Evolutionary conservation across 257 asterid species (phyloP), one percentile per base, ranked within the genome.

Genomic region (Plantago major): DNA sequence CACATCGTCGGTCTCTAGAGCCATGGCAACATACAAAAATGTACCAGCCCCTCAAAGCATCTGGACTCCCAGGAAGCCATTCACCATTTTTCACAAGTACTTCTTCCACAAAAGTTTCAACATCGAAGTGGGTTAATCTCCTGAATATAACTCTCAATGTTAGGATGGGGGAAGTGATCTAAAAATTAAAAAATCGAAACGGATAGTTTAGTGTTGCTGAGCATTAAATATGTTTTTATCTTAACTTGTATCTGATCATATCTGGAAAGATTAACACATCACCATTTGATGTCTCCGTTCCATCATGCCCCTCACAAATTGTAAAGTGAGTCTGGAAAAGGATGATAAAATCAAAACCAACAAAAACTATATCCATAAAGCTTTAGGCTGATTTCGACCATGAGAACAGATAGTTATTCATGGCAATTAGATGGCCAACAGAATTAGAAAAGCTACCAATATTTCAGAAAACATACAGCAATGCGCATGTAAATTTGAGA

Each of bases 81-180:
- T 84, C 95, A 49, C 89, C 82, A 58, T 85, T 82, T 74, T 93
- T 89, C 67, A 93, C 99, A 38, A 93, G 91, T 66, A 93, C 97
- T 73, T 93, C 99, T 81, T 93, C 99, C 48, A 93, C 97, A 71
- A 93, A 89, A 28, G 94, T 89, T 65, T 93, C 99, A 10, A 93
- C 90, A 70, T 93, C 99, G 69, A 89, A 93, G 79, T 93, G 97
- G 1, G 97, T 93, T 78, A 93, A 80, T 67, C 96, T 85, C 99
- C 99, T 93, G 90, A 71, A n/a, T n/a, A 76, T 43, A 26, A 61
- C 33, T 30, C n/a, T 58, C 48, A 15, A 46, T 33, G 63, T 73
- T 55, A 70, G 71, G 58, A 19, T 63, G n/a, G 59, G 42, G 51
- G 6, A 4, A 33, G 40, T 33, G 40, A 33, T 33, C 8, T 33